phyloP scores from a whole-genome alignment of 192 early-diverging fungal species.

The Chytriomyces confervae region DNA sequence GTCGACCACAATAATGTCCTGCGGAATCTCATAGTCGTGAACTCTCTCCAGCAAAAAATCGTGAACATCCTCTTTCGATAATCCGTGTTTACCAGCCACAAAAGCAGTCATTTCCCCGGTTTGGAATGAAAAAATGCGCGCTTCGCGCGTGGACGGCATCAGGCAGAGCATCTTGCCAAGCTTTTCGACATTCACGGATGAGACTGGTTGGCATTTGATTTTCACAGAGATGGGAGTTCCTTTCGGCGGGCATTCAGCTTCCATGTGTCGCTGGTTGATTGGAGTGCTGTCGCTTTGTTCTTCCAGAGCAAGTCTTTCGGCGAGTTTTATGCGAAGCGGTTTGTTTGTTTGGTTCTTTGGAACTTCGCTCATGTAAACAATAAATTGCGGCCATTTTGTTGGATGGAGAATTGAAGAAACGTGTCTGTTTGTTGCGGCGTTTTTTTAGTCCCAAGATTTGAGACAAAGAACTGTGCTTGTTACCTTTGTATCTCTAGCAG shows the following conservation, averaged over 20 bases:
- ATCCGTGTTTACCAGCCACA: not conserved
- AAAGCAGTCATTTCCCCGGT: not conserved
- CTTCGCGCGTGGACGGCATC: not conserved
- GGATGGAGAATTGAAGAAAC: slow-evolving; percentile 42
- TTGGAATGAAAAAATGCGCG: not conserved
- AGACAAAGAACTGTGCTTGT: not conserved
- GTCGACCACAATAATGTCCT: not conserved
- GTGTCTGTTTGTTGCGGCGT: slow-evolving; percentile 14
- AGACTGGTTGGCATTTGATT: not conserved
- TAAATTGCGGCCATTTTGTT: slow-evolving; percentile 51
- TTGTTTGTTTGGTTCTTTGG: slow-evolving; percentile 53
- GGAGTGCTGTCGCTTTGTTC: slow-evolving; percentile 42
- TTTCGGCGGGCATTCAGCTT: slow-evolving; percentile 21
- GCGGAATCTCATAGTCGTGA: not conserved
- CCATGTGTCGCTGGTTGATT: slow-evolving; percentile 38
- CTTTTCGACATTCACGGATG: not conserved
- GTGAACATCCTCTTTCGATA: not conserved
- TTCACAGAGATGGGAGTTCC: not conserved
- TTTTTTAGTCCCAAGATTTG: not conserved
- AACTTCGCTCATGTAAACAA: slow-evolving; percentile 51
- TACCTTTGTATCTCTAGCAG: slow-evolving; percentile 29
- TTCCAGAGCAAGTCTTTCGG: slow-evolving; percentile 43
- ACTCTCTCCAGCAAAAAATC: not conserved
- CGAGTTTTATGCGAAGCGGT: slow-evolving; percentile 48
- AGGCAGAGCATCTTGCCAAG: not conserved